Evolutionary conservation across 2,329 filamentous ascomycete genomes (phyloP), one percentile per base, ranked within the genome.

Genomic region (Phoma sp.): DNA sequence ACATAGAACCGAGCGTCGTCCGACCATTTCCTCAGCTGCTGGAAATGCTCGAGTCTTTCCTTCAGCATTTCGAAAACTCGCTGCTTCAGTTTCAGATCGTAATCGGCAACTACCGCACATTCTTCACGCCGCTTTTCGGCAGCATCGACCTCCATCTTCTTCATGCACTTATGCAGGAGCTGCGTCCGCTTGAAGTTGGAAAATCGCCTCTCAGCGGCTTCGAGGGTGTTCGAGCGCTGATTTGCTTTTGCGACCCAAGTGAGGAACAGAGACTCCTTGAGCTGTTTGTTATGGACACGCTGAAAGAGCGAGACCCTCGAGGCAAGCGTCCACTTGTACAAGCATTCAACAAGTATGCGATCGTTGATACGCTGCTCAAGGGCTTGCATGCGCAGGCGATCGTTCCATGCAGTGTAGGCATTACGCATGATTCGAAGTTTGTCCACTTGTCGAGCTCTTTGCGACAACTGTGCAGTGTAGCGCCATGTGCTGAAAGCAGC

Each of bases 281-380:
- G 49, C 27, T 67, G 66, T 6, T 64, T 60, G 22, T 71, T 54
- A n/a, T 70, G 68, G 14, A 76, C 69, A 13, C 78, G 72, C 33
- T 68, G 65, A 52, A 79, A 77, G 4, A 78, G 66, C 3, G 71
- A 71, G 5, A 74, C 66, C 33, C 78, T 68, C 18, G 76, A 79
- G 30, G 81, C 79, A 27, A 88, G 64, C n/a, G 83, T 78, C 85
- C 85, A 88, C 68, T 79, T 85, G 68, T 86, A 86, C 57, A 88
- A 74, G 6, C 77, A 71, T 63, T 87, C 80, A 27, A 82, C 72
- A 37, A 83, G 74, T 36, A 86, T 60, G 3, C 85, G 80, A 58
- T 83, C 80, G 58, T 86, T 78, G 42, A 86, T 82, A 11, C 79
- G 80, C 18, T 78, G 74, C 43, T 72, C 74, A 2, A 88, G 70